phyloP scores from a whole-genome alignment of 2,329 filamentous ascomycete genomes.

The Colletotrichum gigasporum region DNA sequence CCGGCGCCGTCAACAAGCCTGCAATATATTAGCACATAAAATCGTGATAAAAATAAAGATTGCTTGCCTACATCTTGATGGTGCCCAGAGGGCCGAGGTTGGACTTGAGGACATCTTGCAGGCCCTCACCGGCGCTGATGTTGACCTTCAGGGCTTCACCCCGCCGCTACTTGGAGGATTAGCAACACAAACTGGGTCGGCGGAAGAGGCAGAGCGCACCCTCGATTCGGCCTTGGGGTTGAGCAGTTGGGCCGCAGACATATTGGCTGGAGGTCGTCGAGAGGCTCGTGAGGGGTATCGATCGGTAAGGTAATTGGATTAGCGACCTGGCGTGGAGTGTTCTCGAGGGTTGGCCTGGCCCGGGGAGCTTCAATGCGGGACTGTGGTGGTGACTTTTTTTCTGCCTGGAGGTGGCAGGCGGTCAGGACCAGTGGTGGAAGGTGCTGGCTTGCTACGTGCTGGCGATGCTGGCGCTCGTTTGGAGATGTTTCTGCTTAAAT shows the following conservation, averaged over 20 bases:
- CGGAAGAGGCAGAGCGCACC: conserved; percentile 62
- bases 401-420: conserved; percentile 31
- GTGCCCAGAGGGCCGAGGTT: conserved; percentile 95
- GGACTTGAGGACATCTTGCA: conserved; percentile 93
- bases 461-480: background rate
- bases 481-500: background rate
- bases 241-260: conserved; percentile 98
- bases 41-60: conserved; percentile 4
- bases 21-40: conserved; percentile 37
- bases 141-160: conserved; percentile 97
- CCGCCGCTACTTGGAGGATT: conserved; percentile 73
- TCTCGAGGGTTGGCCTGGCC: conserved; percentile 30
- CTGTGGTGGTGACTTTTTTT: conserved; percentile 32
- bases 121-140: conserved; percentile 93
- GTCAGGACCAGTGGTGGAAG: conserved; percentile 27
- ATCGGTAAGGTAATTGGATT: conserved; percentile 27
- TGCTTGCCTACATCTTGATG: conserved; percentile 82
- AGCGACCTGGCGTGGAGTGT: conserved; percentile 31
- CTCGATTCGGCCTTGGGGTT: conserved; percentile 99
- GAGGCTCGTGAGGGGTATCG: conserved; percentile 27
- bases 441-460: conserved; percentile 29
- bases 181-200: conserved; percentile 51
- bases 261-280: conserved; percentile 49
- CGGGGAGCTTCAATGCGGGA: conserved; percentile 31
- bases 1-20: conserved; percentile 77